phyloP scores from a whole-genome alignment of 2,329 filamentous ascomycete genomes.

The Talaromyces albobiverticillius region DNA sequence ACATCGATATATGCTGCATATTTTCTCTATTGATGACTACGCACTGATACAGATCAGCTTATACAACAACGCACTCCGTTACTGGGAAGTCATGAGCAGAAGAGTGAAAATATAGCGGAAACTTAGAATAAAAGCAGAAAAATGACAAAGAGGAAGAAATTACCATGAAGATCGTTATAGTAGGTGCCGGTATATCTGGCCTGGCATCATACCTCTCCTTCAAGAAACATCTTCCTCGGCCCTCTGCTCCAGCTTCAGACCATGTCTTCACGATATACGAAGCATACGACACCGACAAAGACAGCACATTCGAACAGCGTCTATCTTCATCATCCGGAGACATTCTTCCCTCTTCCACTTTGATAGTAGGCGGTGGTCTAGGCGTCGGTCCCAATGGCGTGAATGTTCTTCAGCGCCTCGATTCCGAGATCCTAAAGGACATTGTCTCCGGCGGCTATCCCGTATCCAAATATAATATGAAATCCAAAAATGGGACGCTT shows the following conservation, averaged over 20 bases:
- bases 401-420: conserved; percentile 35
- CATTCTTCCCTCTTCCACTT: conserved; percentile 28
- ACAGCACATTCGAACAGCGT: conserved; percentile 20
- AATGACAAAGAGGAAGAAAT: too few species aligned
- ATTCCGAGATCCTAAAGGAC: conserved; percentile 31
- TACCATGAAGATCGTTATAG: conserved; percentile 42
- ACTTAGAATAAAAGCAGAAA: neutral
- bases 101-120: too few species aligned
- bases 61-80: too few species aligned
- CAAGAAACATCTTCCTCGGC: conserved; percentile 36
- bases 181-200: conserved; percentile 44
- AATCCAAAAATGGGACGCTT: conserved; percentile 31
- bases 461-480: conserved; percentile 30
- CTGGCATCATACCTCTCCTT: conserved; percentile 39
- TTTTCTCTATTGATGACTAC: too few species aligned
- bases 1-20: too few species aligned
- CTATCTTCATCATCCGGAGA: conserved; percentile 11
- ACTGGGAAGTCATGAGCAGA: too few species aligned
- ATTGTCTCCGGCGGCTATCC: conserved; percentile 35
- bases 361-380: conserved; percentile 38
- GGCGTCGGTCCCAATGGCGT: conserved; percentile 41
- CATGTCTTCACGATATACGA: conserved; percentile 41
- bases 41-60: neutral
- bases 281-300: conserved; percentile 32
- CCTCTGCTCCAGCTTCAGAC: conserved; percentile 14